These are phyloP conservation scores for Saccharomycopsis crataegensis DNA, from an alignment of 1,139 yeast genomes.

Conservation along the genomic window DNA sequence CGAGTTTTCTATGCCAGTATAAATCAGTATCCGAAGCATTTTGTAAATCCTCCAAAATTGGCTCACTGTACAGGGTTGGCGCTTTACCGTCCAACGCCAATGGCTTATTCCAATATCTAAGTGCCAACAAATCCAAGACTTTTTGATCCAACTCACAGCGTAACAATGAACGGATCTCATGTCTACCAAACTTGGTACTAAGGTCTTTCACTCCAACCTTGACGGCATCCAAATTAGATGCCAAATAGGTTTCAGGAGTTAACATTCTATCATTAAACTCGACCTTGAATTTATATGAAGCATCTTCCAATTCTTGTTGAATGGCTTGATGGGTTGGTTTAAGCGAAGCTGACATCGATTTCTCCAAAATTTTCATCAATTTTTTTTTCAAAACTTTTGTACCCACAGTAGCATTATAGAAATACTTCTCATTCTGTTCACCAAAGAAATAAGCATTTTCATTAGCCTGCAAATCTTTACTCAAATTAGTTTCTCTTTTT, in stretches of 20 bases:
- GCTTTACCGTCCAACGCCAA: conserved; percentile 6
- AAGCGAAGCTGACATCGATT: conserved; percentile 82
- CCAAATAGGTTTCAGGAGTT: conserved; percentile 90
- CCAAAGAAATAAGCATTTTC: conserved; percentile 45
- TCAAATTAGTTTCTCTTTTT: conserved; percentile 30
- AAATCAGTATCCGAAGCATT: conserved; percentile 55
- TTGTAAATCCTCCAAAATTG: conserved; percentile 48
- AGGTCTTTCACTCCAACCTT: conserved; percentile 85
- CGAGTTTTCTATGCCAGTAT: conserved; percentile 86
- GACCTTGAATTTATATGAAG: conserved; percentile 88
- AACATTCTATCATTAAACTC: conserved; percentile 91
- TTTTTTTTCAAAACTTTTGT: conserved; percentile 71
- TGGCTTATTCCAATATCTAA: conserved; percentile 86
- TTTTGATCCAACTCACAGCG: conserved; percentile 84
- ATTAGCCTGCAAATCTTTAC: conserved; percentile 49
- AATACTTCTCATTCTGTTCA: conserved; percentile 52
- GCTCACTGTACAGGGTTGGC: conserved; percentile 31
- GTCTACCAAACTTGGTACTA: conserved; percentile 74
- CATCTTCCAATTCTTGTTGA: conserved; percentile 87
- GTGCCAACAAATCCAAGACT: conserved; percentile 78
- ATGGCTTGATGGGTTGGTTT: conserved; percentile 84
- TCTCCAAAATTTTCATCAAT: conserved; percentile 79
- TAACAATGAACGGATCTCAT: conserved; percentile 70
- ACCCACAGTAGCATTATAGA: conserved; percentile 64
- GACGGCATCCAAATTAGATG: conserved; percentile 82